phyloP scores from a whole-genome alignment of 176 grass and related monocot genomes.

The Carex myosuroides region DNA sequence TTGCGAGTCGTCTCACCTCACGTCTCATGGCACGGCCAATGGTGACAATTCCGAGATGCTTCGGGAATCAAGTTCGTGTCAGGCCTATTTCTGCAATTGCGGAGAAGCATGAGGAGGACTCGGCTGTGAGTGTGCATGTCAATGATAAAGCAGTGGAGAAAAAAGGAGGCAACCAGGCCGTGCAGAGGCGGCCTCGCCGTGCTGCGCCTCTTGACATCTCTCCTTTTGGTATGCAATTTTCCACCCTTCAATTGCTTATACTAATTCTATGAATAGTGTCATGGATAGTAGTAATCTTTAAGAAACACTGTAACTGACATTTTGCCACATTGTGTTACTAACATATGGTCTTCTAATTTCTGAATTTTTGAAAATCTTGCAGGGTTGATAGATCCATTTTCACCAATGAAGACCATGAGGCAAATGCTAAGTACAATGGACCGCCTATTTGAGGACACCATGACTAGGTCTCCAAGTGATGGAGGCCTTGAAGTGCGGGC shows the following conservation, averaged over 20 bases:
- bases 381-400: slow-evolving; percentile 64
- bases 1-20: slow-evolving; percentile 40
- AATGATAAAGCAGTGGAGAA: slow-evolving; percentile 20
- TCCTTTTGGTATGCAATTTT: slow-evolving; percentile 44
- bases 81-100: slow-evolving; percentile 30
- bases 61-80: slow-evolving; percentile 3
- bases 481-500: background rate
- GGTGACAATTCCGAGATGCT: slow-evolving; percentile 6
- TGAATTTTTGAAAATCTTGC: background rate
- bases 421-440: slow-evolving; percentile 91
- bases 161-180: slow-evolving; percentile 13
- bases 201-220: slow-evolving; percentile 27
- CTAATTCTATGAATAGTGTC: background rate
- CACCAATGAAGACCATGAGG: slow-evolving; percentile 74
- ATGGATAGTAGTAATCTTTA: too few species aligned
- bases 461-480: background rate
- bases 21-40: slow-evolving; percentile 27
- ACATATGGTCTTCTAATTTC: background rate
- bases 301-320: too few species aligned
- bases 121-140: slow-evolving; percentile 43
- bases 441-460: slow-evolving; percentile 56
- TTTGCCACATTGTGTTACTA: background rate
- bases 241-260: background rate
- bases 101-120: slow-evolving; percentile 46
- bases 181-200: slow-evolving; percentile 44